phyloP scores from a whole-genome alignment of 2,329 filamentous ascomycete genomes.

The Ophiosphaerella narmari region DNA sequence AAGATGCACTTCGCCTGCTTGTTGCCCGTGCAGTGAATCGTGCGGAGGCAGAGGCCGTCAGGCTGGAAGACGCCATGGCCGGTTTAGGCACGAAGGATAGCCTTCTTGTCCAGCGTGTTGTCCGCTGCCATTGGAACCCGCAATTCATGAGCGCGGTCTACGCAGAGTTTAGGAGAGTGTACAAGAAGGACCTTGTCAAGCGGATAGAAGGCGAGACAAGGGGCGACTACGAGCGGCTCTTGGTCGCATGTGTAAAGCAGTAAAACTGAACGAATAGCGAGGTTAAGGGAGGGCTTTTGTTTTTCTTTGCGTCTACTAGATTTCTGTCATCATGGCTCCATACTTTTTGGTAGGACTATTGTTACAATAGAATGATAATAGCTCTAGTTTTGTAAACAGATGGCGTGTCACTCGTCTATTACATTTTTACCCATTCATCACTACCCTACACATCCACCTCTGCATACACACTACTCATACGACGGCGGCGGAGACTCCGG shows the following conservation, averaged over 20 bases:
- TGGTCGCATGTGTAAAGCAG: slow-evolving; percentile 67
- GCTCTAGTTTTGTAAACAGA: no score
- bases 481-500: slow-evolving; percentile 4
- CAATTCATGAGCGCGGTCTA: slow-evolving; percentile 77
- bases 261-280: slow-evolving; percentile 1
- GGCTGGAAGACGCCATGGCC: slow-evolving; percentile 86
- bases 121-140: slow-evolving; percentile 83
- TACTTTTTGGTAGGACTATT: neutral
- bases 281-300: neutral
- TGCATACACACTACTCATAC: neutral
- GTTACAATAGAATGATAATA: no score
- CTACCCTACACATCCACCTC: no score
- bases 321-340: neutral
- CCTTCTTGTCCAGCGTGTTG: slow-evolving; percentile 75
- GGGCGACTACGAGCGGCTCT: slow-evolving; percentile 76
- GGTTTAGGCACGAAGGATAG: slow-evolving; percentile 87
- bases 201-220: slow-evolving; percentile 83
- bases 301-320: neutral
- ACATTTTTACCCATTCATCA: neutral
- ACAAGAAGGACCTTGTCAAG: slow-evolving; percentile 67
- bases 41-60: slow-evolving; percentile 78
- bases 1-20: slow-evolving; percentile 79
- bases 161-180: slow-evolving; percentile 74
- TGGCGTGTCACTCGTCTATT: neutral
- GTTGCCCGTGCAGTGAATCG: slow-evolving; percentile 78